These are phyloP conservation scores for Gigaspora rosea DNA, from an alignment of 192 early-diverging fungal genomes.

Conservation along the genomic window DNA sequence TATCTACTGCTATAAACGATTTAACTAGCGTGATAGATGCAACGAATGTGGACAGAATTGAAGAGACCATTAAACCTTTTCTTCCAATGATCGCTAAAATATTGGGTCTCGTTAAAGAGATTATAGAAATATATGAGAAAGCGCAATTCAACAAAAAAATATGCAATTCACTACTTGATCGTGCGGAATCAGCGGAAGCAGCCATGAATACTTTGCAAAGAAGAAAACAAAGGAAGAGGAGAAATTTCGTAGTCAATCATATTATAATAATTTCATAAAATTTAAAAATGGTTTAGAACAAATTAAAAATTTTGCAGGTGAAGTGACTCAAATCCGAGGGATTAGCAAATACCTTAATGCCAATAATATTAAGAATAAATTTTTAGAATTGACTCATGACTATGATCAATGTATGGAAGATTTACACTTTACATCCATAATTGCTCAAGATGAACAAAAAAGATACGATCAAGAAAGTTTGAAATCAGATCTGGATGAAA, in stretches of 20 bases:
- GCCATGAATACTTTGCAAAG: neutral
- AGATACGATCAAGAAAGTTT: no score
- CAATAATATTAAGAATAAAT: neutral
- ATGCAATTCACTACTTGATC: slow-evolving; percentile 1
- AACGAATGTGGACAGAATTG: no score
- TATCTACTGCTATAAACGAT: no score
- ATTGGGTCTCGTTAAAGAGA: neutral
- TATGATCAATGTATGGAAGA: no score
- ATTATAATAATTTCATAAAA: neutral
- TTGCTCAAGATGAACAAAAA: no score
- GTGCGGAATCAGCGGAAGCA: neutral
- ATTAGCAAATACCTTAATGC: neutral
- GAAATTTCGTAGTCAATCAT: neutral
- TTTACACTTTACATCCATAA: no score
- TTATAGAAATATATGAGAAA: slow-evolving; percentile 1
- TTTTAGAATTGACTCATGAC: neutral
- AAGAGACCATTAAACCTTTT: no score
- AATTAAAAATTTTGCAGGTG: neutral
- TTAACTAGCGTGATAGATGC: no score
- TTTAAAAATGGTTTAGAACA: neutral
- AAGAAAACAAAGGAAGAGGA: slow-evolving; percentile 2
- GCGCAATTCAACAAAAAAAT: slow-evolving; percentile 23
- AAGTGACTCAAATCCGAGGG: neutral
- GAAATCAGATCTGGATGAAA: neutral
- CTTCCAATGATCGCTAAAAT: neutral